A percentile compares a stretch with the other conserved stretches of the same genome.
Evolutionary conservation across 2,329 filamentous ascomycete species (phyloP).

Genomic region (Fonsecaea pedrosoi): DNA sequence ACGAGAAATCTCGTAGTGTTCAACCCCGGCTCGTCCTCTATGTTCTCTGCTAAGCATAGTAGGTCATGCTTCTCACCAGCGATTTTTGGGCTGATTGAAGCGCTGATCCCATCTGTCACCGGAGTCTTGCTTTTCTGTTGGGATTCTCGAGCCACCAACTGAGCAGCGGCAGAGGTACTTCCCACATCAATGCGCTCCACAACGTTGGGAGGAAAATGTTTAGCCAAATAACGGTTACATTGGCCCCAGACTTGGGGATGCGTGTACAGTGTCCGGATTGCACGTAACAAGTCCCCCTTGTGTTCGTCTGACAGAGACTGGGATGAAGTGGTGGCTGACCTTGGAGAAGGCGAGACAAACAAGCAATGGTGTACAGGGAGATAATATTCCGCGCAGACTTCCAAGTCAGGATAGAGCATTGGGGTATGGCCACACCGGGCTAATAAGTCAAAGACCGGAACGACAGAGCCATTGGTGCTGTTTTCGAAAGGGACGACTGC

Average conservation of each 20-base stretch:
- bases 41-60: conserved; percentile 65
- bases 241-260: conserved; percentile 97
- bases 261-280: conserved; percentile 78
- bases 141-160: conserved; percentile 65
- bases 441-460: conserved; percentile 87
- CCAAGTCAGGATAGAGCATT: conserved; percentile 68
- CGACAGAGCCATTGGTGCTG: conserved; percentile 90
- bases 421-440: conserved; percentile 68
- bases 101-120: conserved; percentile 61
- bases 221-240: conserved; percentile 75
- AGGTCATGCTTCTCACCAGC: conserved; percentile 74
- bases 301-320: background rate
- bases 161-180: conserved; percentile 83
- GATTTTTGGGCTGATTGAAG: conserved; percentile 78
- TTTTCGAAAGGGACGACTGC: conserved; percentile 96
- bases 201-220: conserved; percentile 32
- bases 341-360: conserved; percentile 55
- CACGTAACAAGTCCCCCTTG: conserved; percentile 42
- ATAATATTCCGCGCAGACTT: conserved; percentile 83
- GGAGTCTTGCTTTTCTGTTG: background rate
- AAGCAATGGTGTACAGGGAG: conserved; percentile 88
- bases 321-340: background rate
- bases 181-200: conserved; percentile 78
- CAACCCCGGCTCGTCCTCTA: conserved; percentile 53
- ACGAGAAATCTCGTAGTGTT: conserved; percentile 59